These are phyloP conservation scores for Dorcoceras hygrometricum DNA, from an alignment of 257 asterid genomes.

Conservation along the genomic window DNA sequence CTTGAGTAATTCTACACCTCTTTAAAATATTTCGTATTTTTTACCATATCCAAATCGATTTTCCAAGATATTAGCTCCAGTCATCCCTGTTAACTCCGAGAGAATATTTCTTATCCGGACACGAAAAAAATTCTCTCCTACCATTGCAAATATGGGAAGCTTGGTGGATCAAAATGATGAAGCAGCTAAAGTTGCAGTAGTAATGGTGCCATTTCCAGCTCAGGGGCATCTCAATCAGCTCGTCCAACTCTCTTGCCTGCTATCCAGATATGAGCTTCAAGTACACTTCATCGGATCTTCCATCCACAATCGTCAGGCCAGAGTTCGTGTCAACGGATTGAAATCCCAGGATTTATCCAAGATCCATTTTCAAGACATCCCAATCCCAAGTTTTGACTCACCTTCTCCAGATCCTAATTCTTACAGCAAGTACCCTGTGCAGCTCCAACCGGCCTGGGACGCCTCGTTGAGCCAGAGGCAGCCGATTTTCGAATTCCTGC, in stretches of 20 bases:
- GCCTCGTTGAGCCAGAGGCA: conserved; percentile 32
- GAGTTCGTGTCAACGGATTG: conserved; percentile 30
- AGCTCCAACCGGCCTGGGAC: conserved; percentile 41
- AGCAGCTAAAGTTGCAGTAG: conserved; percentile 23
- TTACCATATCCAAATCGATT: too few species aligned
- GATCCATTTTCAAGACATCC: conserved; percentile 40
- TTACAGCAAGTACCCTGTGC: conserved; percentile 28
- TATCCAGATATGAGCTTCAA: conserved; percentile 30
- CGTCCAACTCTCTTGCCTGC: conserved; percentile 36
- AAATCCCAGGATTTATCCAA: conserved; percentile 27
- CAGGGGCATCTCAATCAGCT: conserved; percentile 54
- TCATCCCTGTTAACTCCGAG: neutral
- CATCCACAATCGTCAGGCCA: conserved; percentile 45
- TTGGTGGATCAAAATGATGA: conserved; percentile 9
- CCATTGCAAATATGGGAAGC: conserved; percentile 12
- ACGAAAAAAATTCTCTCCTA: neutral
- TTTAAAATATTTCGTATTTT: too few species aligned
- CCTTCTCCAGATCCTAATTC: conserved; percentile 29
- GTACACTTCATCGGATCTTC: conserved; percentile 36
- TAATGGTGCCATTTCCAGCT: conserved; percentile 39
- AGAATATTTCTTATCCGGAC: neutral
- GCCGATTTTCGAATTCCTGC: conserved; percentile 27
- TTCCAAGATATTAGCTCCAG: too few species aligned
- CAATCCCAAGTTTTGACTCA: conserved; percentile 20
- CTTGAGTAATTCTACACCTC: too few species aligned